Evolutionary conservation across 2,329 filamentous ascomycete genomes (phyloP).

Genomic region (Alternaria viburni): DNA sequence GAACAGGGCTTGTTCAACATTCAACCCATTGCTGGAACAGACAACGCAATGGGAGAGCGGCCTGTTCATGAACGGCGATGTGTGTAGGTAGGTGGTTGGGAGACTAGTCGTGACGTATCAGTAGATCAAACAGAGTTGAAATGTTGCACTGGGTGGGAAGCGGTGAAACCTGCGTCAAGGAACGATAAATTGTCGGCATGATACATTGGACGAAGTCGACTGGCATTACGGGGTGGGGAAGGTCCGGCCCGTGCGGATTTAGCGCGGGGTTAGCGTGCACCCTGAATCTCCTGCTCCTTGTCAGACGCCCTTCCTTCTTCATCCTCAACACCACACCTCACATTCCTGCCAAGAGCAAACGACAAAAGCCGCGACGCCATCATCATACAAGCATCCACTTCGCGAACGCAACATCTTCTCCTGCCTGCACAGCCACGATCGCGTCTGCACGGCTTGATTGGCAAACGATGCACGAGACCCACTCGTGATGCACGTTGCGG

Average conservation of each 20-base stretch:
- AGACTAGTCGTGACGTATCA: not conserved
- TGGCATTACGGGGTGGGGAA: not conserved
- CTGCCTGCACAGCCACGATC: slow-evolving; percentile 15
- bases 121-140: not conserved
- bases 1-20: not conserved
- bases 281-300: not conserved
- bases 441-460: slow-evolving; percentile 5
- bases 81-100: not conserved
- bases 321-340: not conserved
- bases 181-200: not conserved
- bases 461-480: slow-evolving; percentile 20
- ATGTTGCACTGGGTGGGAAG: not conserved
- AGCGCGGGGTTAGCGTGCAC: slow-evolving; percentile 3
- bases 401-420: not conserved
- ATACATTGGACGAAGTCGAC: not conserved
- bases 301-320: not conserved
- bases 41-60: not conserved
- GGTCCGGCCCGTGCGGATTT: slow-evolving; percentile 2
- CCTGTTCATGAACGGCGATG: not conserved
- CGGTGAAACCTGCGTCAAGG: not conserved
- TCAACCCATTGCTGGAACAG: not conserved
- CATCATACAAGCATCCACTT: not conserved
- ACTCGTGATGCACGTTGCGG: slow-evolving; percentile 23
- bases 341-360: not conserved
- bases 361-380: not conserved